phyloP scores from a whole-genome alignment of 352 stramenopile species.

The Phytophthora megakarya region DNA sequence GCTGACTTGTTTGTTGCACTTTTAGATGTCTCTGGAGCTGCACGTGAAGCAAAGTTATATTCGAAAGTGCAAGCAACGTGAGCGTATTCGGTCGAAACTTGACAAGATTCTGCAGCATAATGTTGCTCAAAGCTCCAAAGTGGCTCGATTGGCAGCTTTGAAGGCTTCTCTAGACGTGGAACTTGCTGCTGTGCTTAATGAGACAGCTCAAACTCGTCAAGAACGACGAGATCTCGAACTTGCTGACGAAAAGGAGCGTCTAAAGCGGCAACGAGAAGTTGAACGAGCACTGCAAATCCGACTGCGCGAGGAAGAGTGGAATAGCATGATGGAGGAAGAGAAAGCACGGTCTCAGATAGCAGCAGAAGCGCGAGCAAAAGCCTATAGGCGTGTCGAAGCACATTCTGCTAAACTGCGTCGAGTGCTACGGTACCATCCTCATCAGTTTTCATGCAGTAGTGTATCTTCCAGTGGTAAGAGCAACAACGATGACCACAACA shows the following conservation, averaged over 20 bases:
- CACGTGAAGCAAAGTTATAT: conserved; percentile 38
- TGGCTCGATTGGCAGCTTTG: conserved; percentile 29
- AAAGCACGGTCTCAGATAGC: conserved; percentile 47
- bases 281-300: conserved; percentile 48
- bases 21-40: conserved; percentile 50
- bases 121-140: conserved; percentile 21
- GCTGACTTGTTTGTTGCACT: neutral
- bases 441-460: conserved; percentile 7
- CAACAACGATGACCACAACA: conserved; percentile 30
- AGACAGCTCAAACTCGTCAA: conserved; percentile 28
- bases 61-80: conserved; percentile 33
- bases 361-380: conserved; percentile 50
- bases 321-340: conserved; percentile 56
- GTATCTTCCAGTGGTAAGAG: conserved; percentile 5
- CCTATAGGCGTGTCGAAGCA: conserved; percentile 46
- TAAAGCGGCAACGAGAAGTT: conserved; percentile 52
- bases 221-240: conserved; percentile 55
- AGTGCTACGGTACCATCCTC: conserved; percentile 33
- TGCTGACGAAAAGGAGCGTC: conserved; percentile 42
- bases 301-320: conserved; percentile 56
- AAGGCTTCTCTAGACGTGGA: conserved; percentile 48
- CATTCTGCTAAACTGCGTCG: conserved; percentile 36
- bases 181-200: conserved; percentile 31
- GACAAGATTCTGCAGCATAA: conserved; percentile 24
- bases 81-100: conserved; percentile 33